phyloP scores from a whole-genome alignment of 495 filamentous ascomycete species.

The Elaphomyces granulatus region DNA sequence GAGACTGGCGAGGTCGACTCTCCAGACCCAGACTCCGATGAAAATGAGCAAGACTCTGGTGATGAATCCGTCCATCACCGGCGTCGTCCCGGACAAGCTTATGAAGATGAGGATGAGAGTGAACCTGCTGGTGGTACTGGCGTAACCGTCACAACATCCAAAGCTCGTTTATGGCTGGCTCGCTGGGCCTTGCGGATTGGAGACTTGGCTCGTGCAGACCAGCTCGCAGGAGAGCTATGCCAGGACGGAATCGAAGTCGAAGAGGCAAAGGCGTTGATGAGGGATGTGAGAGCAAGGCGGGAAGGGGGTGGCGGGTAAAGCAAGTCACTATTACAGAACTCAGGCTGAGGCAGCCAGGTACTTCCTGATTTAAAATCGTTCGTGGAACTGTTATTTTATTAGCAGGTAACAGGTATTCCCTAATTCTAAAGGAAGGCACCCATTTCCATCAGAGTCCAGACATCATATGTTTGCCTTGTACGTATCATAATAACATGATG shows the following conservation, averaged over 20 bases:
- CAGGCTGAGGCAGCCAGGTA: too few species aligned
- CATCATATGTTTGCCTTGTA: too few species aligned
- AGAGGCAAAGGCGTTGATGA: constrained; percentile 89
- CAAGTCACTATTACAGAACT: too few species aligned
- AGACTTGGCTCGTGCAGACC: constrained; percentile 60
- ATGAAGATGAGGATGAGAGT: constrained; percentile 35
- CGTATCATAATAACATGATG: too few species aligned
- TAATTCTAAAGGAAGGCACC: too few species aligned
- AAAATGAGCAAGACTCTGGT: constrained; percentile 25
- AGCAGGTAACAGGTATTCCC: too few species aligned
- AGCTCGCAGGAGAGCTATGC: constrained; percentile 77
- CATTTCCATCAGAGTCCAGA: too few species aligned
- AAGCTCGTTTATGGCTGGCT: constrained; percentile 89
- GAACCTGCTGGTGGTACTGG: constrained; percentile 45
- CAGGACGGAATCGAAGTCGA: constrained; percentile 97
- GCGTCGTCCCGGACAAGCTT: constrained; percentile 27
- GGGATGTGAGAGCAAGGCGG: constrained; percentile 72
- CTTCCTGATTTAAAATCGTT: too few species aligned
- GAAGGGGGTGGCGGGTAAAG: constrained; percentile 38
- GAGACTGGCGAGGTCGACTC: constrained; percentile 44
- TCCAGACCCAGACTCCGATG: constrained; percentile 22
- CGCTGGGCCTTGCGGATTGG: constrained; percentile 59
- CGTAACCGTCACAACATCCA: constrained; percentile 76
- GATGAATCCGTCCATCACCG: constrained; percentile 28
- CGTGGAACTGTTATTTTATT: too few species aligned